These are phyloP conservation scores for Phytophthora agathidicida DNA, from an alignment of 352 stramenopile species.

Conservation along the genomic window DNA sequence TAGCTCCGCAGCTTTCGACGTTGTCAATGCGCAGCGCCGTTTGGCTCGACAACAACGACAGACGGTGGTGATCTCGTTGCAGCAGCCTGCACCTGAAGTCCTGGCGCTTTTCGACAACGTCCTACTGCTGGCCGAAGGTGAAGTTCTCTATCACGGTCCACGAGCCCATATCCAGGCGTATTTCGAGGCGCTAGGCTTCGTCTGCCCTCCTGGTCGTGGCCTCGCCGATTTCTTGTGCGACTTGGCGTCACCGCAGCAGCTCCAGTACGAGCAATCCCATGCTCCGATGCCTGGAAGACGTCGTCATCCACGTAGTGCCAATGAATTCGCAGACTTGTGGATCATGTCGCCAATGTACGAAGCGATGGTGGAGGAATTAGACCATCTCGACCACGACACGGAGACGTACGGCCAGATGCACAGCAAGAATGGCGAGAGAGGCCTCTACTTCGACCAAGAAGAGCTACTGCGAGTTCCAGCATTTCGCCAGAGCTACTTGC, in stretches of 20 bases:
- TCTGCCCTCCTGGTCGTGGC: slow-evolving; percentile 45
- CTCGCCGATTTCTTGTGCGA: slow-evolving; percentile 61
- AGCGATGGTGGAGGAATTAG: slow-evolving; percentile 41
- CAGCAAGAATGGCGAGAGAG: slow-evolving; percentile 26
- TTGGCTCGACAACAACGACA: slow-evolving; percentile 46
- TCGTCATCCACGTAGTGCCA: slow-evolving; percentile 36
- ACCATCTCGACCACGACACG: slow-evolving; percentile 34
- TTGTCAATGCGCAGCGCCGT: slow-evolving; percentile 42
- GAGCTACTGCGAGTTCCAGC: slow-evolving; percentile 45
- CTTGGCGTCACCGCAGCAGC: slow-evolving; percentile 44
- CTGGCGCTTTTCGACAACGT: slow-evolving; percentile 94
- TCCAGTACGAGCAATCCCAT: slow-evolving; percentile 38
- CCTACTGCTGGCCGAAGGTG: slow-evolving; percentile 86
- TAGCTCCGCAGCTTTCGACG: slow-evolving; percentile 51
- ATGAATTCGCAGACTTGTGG: slow-evolving; percentile 52
- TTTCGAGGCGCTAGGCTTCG: slow-evolving; percentile 78
- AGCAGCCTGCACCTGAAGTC: slow-evolving; percentile 92
- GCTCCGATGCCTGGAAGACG: slow-evolving; percentile 33
- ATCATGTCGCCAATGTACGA: slow-evolving; percentile 50
- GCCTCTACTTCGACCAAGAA: slow-evolving; percentile 38
- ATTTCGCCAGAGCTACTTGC: slow-evolving; percentile 41
- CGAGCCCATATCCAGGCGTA: slow-evolving; percentile 68
- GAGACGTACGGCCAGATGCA: slow-evolving; percentile 22
- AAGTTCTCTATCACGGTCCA: slow-evolving; percentile 88
- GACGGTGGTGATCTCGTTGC: slow-evolving; percentile 74